These are phyloP conservation scores for Austroboletus novae-zelandiae DNA, from an alignment of 1,284 basidiomycete genomes.

Conservation along the genomic window DNA sequence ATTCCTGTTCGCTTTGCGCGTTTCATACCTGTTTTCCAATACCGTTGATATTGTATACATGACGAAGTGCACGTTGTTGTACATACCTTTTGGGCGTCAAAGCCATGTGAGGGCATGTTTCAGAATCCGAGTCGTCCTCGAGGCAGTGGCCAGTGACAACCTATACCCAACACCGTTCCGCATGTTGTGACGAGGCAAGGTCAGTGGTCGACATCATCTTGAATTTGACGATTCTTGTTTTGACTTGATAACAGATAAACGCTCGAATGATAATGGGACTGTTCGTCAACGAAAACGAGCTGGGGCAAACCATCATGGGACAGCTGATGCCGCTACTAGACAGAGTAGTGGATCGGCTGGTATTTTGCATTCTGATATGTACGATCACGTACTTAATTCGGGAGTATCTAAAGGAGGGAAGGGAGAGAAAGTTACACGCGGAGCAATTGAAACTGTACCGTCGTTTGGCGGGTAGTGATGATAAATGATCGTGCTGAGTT, in stretches of 20 bases:
- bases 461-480: too few species aligned
- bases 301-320: conserved; percentile 12
- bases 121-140: neutral
- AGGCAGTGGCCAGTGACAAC: neutral
- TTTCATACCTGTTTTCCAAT: too few species aligned
- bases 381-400: conserved; percentile 19
- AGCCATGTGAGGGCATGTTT: neutral
- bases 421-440: conserved; percentile 19
- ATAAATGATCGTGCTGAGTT: too few species aligned
- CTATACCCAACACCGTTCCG: neutral
- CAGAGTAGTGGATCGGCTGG: neutral
- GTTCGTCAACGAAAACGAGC: conserved; percentile 19
- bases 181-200: neutral
- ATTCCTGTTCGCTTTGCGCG: too few species aligned
- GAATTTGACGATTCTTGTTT: too few species aligned
- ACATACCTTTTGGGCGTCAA: neutral
- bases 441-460: conserved; percentile 15
- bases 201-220: neutral
- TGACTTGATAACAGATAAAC: too few species aligned
- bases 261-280: conserved; percentile 16
- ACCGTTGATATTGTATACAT: too few species aligned
- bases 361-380: conserved; percentile 17
- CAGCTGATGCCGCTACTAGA: conserved; percentile 19
- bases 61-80: too few species aligned
- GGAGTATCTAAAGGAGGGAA: conserved; percentile 17